A percentile compares a stretch with the other conserved stretches of the same genome.
phyloP scores from a whole-genome alignment of 139 green algal genomes.

The Axilococcus clingmanii region DNA sequence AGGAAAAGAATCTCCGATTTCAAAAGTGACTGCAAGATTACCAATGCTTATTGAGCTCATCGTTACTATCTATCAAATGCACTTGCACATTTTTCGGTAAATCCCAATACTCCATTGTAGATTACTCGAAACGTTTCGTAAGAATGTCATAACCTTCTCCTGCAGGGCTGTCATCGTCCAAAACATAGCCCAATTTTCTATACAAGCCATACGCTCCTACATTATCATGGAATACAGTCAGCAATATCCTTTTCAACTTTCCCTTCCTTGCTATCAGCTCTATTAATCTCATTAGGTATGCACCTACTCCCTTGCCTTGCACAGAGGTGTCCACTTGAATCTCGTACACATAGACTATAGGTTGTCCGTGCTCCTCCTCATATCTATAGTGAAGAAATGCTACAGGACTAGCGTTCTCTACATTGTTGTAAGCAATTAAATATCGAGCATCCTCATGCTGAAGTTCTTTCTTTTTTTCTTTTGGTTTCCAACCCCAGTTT shows the following conservation, averaged over 20 bases:
- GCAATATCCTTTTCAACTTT: constrained; percentile 29
- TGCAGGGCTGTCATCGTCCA: constrained; percentile 12
- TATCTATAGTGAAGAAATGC: constrained; percentile 41
- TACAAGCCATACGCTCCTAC: constrained; percentile 25
- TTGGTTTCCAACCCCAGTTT: constrained; percentile 31
- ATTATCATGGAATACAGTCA: constrained; percentile 40
- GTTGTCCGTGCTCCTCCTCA: constrained; percentile 28
- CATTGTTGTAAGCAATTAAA: constrained; percentile 16
- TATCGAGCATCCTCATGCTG: constrained; percentile 22
- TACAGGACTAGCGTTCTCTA: constrained; percentile 1
- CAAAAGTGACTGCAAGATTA: no score
- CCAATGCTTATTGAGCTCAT: neutral
- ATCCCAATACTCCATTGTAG: no score
- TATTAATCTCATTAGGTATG: constrained; percentile 35
- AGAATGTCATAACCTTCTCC: constrained; percentile 22
- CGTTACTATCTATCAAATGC: no score
- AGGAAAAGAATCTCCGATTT: no score
- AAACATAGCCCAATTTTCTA: constrained; percentile 17
- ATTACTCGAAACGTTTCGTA: no score
- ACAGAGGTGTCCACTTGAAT: constrained; percentile 13
- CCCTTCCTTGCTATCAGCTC: constrained; percentile 26
- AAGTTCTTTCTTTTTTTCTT: constrained; percentile 27
- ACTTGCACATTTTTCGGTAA: no score
- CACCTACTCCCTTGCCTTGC: constrained; percentile 31
- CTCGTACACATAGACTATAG: constrained; percentile 44